Base-by-base conservation (phyloP, 768 basidiomycete species). In the Phanerochaete sordida region DNA sequence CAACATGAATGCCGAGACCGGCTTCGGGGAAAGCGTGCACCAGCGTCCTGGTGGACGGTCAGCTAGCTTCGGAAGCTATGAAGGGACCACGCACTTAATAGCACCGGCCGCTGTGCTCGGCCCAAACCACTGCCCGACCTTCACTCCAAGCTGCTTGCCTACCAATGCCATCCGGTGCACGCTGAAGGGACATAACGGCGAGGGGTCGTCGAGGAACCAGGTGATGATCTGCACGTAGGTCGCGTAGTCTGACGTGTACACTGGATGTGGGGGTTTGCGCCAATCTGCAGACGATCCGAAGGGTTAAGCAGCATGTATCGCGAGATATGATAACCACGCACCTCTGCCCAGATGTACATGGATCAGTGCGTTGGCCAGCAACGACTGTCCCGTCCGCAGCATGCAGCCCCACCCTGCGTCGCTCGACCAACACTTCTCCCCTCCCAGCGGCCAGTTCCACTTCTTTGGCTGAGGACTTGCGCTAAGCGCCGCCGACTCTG, bases 61-160 rank as follows among this genome's bases (percentile, higher is more conserved):
- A n/a, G 21, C 39, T 39, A 26, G 51, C 26, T 60, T 21, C 45
- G 3, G 56, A n/a, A n/a, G 44, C 45, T 12, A 39, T 58, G 12
- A 31, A 21, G 39, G 11, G 26, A 23, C 12, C 52, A 68, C 69
- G 50, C 69, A 93, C 90, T 90, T 93, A 76, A 98, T 90, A 12
- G 94, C 95, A 37, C 95, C 95, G 8, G 95, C 95, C n/a, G 96
- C 97, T 0, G 92, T 94, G 69, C 92, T 95, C 0, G 96, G 96
- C 0, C 96, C 96, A 68, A 98, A 98, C 96, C 96, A 98, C 72
- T 94, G 90, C 0, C 96, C 96, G 0, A 98, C 90, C 64, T 94
- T 92, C 62, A 92, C 98, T 13, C 96, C 96, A 1, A 98, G 81
- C 66, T 95, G 90, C 69, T 98, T 95, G 0, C 96, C 96, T 0